Evolutionary conservation across 768 basidiomycete genomes (phyloP).

Genomic region (Amanita rubescens): DNA sequence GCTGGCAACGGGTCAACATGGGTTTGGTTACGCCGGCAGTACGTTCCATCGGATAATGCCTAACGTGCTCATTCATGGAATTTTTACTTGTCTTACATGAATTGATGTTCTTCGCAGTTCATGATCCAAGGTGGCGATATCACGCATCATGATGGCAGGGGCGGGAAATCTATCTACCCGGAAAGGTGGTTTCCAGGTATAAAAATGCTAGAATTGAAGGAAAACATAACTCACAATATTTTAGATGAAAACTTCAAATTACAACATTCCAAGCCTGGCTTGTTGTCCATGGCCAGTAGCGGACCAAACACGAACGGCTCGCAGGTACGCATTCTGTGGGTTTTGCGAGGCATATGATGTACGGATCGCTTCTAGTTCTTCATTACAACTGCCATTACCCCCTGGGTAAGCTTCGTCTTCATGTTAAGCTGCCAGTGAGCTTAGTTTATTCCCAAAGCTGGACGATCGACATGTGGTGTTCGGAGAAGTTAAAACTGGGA

Average conservation of each 20-base stretch:
- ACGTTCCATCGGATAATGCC: slow-evolving; percentile 72
- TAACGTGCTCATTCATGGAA: slow-evolving; percentile 28
- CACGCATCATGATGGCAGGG: slow-evolving; percentile 66
- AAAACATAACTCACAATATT: not conserved
- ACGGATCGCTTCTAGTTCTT: slow-evolving; percentile 45
- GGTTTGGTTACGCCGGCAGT: slow-evolving; percentile 66
- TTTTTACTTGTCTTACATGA: too few relatives aligned
- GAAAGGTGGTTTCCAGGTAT: slow-evolving; percentile 67
- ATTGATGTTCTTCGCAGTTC: too few relatives aligned
- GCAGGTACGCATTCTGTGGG: slow-evolving; percentile 35
- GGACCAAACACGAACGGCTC: slow-evolving; percentile 78
- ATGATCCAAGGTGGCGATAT: slow-evolving; percentile 91
- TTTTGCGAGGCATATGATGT: not conserved
- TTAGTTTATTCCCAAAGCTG: slow-evolving; percentile 26
- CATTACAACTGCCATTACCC: slow-evolving; percentile 65
- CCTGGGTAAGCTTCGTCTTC: slow-evolving; percentile 38
- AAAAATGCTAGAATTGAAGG: slow-evolving; percentile 15
- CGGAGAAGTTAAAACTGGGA: slow-evolving; percentile 58
- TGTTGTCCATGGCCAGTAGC: slow-evolving; percentile 82
- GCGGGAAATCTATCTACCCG: slow-evolving; percentile 83
- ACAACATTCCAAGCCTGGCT: slow-evolving; percentile 58
- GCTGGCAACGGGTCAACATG: slow-evolving; percentile 58
- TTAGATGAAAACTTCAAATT: slow-evolving; percentile 75
- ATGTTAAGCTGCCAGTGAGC: not conserved
- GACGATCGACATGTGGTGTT: slow-evolving; percentile 67